Evolutionary conservation across 202 grass and related monocot species (phyloP).

Genomic region (Schoenoplectus tabernaemontani): DNA sequence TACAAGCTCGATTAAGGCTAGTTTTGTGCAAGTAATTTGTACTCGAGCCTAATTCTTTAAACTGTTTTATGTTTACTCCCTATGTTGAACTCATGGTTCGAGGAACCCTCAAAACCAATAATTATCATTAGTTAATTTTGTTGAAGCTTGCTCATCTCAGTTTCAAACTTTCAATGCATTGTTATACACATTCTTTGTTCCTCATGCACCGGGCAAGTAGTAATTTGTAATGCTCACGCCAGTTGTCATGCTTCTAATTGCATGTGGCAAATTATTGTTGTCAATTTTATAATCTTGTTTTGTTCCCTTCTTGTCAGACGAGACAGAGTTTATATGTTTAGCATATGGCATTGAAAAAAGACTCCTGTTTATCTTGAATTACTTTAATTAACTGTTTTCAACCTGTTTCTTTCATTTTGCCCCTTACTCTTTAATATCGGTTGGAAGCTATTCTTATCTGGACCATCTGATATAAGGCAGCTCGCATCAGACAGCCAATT

Average conservation of each 20-base stretch:
- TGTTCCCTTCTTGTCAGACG: slow-evolving; percentile 14
- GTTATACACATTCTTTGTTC: neutral
- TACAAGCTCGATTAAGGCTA: neutral
- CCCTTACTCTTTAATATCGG: neutral
- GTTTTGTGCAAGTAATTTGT: neutral
- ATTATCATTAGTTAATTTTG: neutral
- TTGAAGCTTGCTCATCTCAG: neutral
- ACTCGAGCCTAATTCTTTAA: neutral
- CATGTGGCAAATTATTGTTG: slow-evolving; percentile 10
- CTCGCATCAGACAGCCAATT: no score
- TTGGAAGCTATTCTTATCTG: neutral
- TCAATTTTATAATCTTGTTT: neutral
- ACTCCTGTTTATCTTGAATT: neutral
- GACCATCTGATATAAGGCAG: neutral
- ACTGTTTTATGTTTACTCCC: neutral
- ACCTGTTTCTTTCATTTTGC: neutral
- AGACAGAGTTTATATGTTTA: neutral
- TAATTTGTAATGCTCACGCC: neutral
- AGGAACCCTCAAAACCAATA: neutral
- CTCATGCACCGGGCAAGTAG: neutral
- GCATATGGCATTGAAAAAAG: neutral
- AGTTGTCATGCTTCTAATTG: slow-evolving; percentile 6
- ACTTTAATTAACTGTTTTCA: neutral
- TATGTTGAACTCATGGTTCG: neutral
- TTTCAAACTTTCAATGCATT: neutral